A percentile compares a stretch with the other conserved stretches of the same genome.
phyloP scores from a whole-genome alignment of 805 yeast species.

The Kodamaea sagamina region DNA sequence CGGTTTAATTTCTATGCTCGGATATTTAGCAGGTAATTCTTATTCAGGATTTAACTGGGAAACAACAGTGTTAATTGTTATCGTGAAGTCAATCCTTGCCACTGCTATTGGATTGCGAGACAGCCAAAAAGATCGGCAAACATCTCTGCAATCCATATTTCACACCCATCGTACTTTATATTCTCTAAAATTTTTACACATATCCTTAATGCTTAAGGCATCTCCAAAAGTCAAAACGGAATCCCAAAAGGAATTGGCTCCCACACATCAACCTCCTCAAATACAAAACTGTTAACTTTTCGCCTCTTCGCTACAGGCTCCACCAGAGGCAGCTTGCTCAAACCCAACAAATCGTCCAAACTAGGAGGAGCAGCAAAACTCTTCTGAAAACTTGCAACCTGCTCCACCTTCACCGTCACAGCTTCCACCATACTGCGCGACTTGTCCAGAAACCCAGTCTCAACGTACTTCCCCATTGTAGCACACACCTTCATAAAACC shows the following conservation, averaged over 20 bases:
- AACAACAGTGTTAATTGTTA: too few relatives aligned
- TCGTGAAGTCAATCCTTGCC: too few relatives aligned
- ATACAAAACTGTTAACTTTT: slow-evolving; percentile 20
- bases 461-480: background rate
- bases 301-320: slow-evolving; percentile 19
- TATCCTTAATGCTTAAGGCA: too few relatives aligned
- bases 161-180: too few relatives aligned
- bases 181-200: too few relatives aligned
- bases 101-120: too few relatives aligned
- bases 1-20: too few relatives aligned
- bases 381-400: slow-evolving; percentile 8
- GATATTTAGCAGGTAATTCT: too few relatives aligned
- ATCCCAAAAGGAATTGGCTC: slow-evolving; percentile 57
- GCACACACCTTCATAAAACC: slow-evolving; percentile 6
- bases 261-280: slow-evolving; percentile 46
- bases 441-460: slow-evolving; percentile 1
- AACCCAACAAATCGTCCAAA: slow-evolving; percentile 29
- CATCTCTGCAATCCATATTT: too few relatives aligned
- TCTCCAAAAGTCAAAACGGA: too few relatives aligned
- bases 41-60: too few relatives aligned
- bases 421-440: slow-evolving; percentile 4
- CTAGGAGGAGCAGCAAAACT: slow-evolving; percentile 17
- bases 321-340: slow-evolving; percentile 15
- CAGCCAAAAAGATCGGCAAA: too few relatives aligned
- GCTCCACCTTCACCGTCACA: slow-evolving; percentile 3